Conservation (phyloP, 805 yeast genomes). For the Sugiyamaella lignohabitans region DNA sequence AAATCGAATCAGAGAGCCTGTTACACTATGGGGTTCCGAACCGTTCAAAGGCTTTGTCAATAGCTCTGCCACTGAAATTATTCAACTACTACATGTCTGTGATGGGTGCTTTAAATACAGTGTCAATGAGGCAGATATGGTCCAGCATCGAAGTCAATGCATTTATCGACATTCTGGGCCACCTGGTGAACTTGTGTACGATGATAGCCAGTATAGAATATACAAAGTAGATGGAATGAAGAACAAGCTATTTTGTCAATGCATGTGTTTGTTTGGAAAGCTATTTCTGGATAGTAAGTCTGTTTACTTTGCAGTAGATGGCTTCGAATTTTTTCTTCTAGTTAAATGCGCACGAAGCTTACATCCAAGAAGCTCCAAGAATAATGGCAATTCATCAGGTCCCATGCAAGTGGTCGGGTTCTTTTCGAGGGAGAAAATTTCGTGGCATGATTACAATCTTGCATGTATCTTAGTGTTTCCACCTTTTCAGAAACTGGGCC, state of each 20-base stretch:
- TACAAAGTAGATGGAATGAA: slow-evolving; percentile 61
- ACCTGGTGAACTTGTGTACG: slow-evolving; percentile 69
- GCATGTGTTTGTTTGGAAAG: slow-evolving; percentile 77
- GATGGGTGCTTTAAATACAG: slow-evolving; percentile 81
- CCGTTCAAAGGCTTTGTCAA: slow-evolving; percentile 21
- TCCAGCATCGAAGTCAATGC: slow-evolving; percentile 39
- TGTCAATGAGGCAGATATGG: slow-evolving; percentile 39
- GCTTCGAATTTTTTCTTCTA: slow-evolving; percentile 68
- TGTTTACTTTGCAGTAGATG: slow-evolving; percentile 70
- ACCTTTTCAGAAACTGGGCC: slow-evolving; percentile 71
- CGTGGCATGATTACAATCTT: slow-evolving; percentile 72
- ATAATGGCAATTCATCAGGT: too few species aligned
- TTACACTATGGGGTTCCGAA: slow-evolving; percentile 21
- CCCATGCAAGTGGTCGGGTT: slow-evolving; percentile 69
- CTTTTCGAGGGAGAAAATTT: slow-evolving; percentile 77
- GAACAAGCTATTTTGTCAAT: slow-evolving; percentile 66
- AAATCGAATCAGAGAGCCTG: slow-evolving; percentile 8
- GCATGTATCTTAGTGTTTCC: slow-evolving; percentile 92
- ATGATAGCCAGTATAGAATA: slow-evolving; percentile 50
- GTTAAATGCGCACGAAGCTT: too few species aligned
- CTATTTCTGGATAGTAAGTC: slow-evolving; percentile 86
- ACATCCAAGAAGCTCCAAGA: too few species aligned
- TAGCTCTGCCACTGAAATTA: slow-evolving; percentile 40
- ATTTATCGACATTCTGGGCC: slow-evolving; percentile 22
- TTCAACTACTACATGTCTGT: slow-evolving; percentile 61